Evolutionary conservation across 2,329 filamentous ascomycete species (phyloP), one percentile per base, ranked within the genome.

Genomic region (Dothistroma pini): DNA sequence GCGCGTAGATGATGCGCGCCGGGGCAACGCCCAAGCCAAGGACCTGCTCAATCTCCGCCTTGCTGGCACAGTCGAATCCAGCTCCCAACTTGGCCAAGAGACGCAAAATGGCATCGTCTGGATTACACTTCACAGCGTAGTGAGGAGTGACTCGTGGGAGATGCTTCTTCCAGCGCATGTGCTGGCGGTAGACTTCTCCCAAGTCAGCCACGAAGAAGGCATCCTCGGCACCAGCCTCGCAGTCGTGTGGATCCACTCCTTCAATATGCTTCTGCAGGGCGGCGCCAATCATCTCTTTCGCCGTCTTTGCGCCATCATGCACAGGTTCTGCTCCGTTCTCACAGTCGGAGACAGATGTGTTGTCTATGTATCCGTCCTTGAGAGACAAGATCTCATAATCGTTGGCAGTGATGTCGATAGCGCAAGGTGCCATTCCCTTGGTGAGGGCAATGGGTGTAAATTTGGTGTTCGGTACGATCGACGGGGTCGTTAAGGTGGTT

Each of bases 111-210:
- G 90, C 88, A 54, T 88, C 86, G 78, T 99, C 93, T 31, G 93
- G 93, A 84, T 99, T 99, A 81, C 95, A 99, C 81, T 99, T 99
- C 82, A 99, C 93, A 69, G 93, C 93, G 80, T 97, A 99, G 74
- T 97, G 97, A 48, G 95, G 95, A 80, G 93, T 95, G 77, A 99
- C 90, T 70, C 93, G 89, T 69, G 88, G 86, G 73, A 99, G 82
- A 75, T 96, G 93, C 82, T 88, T 86, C 86, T 97, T 97, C 95
- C 95, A 99, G 79, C 93, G 90, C 76, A 97, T 82, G 74, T 97
- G 93, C 86, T 99, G 95, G 79, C 95, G 91, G 80, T 99, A 99
- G 75, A 99, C 90, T 81, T 97, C 92, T 78, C 95, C 95, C 73
- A 99, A 87, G 81, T 99, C 95, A 72, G 92, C 93, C 71, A 99